phyloP scores from a whole-genome alignment of 306 rosid genomes.

The Cucumis cinereus region DNA sequence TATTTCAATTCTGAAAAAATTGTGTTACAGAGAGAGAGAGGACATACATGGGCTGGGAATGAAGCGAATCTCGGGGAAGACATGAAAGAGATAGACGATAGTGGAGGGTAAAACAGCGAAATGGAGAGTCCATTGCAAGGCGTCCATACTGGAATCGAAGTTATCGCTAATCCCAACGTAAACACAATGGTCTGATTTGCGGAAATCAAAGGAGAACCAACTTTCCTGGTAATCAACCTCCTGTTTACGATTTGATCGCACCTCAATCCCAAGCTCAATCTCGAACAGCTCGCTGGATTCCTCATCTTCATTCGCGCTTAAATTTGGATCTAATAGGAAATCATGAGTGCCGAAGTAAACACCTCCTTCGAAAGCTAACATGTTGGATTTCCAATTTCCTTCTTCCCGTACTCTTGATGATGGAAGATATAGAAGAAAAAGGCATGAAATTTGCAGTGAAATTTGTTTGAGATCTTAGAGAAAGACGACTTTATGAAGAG shows the following conservation, averaged over 20 bases:
- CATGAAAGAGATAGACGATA: conserved; percentile 43
- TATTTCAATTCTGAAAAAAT: no score
- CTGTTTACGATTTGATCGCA: background rate
- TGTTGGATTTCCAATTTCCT: background rate
- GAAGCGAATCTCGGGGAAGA: conserved; percentile 45
- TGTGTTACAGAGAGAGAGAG: background rate
- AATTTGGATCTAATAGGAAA: background rate
- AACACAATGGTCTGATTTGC: conserved; percentile 23
- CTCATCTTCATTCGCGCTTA: background rate
- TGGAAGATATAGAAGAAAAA: background rate
- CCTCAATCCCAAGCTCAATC: conserved; percentile 30
- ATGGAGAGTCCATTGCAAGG: conserved; percentile 46
- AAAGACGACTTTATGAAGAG: no score
- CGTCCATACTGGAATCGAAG: conserved; percentile 43
- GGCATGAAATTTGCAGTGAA: background rate
- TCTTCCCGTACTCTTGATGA: background rate
- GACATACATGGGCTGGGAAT: conserved; percentile 66
- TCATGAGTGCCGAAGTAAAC: background rate
- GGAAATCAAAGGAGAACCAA: conserved; percentile 9
- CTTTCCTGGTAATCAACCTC: conserved; percentile 9
- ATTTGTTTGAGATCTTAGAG: background rate
- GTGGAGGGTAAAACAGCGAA: conserved; percentile 29
- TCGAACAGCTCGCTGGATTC: conserved; percentile 5
- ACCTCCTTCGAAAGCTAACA: background rate
- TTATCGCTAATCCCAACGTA: conserved; percentile 60